phyloP scores from a whole-genome alignment of 2,329 filamentous ascomycete species.

The Colletotrichum sp. region DNA sequence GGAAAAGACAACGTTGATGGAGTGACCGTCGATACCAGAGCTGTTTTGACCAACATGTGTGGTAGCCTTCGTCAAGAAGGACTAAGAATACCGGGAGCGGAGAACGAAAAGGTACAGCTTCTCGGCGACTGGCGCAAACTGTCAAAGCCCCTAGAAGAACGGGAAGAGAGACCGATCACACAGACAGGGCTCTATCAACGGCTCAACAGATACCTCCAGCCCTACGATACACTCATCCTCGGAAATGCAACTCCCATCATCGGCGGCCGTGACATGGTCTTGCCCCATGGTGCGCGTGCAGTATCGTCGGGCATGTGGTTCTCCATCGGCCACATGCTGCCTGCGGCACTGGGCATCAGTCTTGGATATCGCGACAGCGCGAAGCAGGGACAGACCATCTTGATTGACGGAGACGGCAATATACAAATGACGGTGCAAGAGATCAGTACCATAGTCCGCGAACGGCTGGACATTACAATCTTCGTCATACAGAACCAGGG shows the following conservation, averaged over 20 bases:
- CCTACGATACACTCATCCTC: not conserved
- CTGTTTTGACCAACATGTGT: not conserved
- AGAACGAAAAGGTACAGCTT: not conserved
- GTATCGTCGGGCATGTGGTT: conserved; percentile 61
- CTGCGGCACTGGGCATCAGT: conserved; percentile 59
- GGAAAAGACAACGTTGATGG: not conserved
- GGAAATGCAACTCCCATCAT: conserved; percentile 60
- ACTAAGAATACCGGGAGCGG: not conserved
- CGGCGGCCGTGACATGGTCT: conserved; percentile 54
- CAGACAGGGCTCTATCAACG: not conserved
- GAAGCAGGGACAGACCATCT: conserved; percentile 43
- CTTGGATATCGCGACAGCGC: conserved; percentile 43
- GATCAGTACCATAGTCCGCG: conserved; percentile 65
- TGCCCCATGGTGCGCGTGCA: conserved; percentile 45
- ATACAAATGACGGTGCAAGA: conserved; percentile 72
- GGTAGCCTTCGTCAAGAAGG: not conserved
- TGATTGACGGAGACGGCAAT: conserved; percentile 68
- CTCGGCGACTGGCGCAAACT: not conserved
- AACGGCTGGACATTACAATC: conserved; percentile 49
- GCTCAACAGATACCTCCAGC: not conserved
- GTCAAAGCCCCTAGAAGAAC: not conserved
- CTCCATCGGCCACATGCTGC: conserved; percentile 66
- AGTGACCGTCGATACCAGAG: not conserved
- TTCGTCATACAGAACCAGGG: conserved; percentile 65
- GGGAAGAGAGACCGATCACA: not conserved